phyloP scores from a whole-genome alignment of 2,329 filamentous ascomycete genomes.

The Bimuria novae-zelandiae region DNA sequence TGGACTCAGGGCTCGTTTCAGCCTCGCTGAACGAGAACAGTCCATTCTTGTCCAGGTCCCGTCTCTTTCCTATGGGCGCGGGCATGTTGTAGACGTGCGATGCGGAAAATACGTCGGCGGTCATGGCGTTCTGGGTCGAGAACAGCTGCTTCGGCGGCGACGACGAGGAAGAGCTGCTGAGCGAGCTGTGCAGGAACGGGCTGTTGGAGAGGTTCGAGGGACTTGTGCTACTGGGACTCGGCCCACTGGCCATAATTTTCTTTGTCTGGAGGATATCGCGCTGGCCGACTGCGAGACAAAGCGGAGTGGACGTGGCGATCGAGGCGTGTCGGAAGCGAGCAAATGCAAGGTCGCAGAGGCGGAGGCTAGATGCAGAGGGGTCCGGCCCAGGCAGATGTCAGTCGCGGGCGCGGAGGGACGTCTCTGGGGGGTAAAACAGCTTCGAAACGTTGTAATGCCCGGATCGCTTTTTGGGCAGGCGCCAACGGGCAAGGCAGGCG shows the following conservation, averaged over 20 bases:
- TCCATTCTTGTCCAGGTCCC: slow-evolving; percentile 43
- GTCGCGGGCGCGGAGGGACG: slow-evolving; percentile 18
- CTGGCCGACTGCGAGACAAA: slow-evolving; percentile 39
- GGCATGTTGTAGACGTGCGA: slow-evolving; percentile 47
- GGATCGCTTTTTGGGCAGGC: slow-evolving; percentile 17
- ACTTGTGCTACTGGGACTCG: slow-evolving; percentile 49
- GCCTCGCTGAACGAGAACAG: slow-evolving; percentile 44
- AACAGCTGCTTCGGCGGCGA: slow-evolving; percentile 44
- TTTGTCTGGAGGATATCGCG: slow-evolving; percentile 38
- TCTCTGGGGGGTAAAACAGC: slow-evolving; percentile 38
- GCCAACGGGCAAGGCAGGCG: slow-evolving; percentile 17
- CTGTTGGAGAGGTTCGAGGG: slow-evolving; percentile 47
- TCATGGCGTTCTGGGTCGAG: slow-evolving; percentile 44
- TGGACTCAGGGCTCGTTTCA: slow-evolving; percentile 31
- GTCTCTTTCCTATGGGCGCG: slow-evolving; percentile 49
- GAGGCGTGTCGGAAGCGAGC: slow-evolving; percentile 25
- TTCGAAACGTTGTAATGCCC: slow-evolving; percentile 43
- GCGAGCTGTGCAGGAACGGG: slow-evolving; percentile 45
- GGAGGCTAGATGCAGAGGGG: slow-evolving; percentile 25
- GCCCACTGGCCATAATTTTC: slow-evolving; percentile 47
- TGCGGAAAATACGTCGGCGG: slow-evolving; percentile 47
- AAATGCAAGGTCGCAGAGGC: slow-evolving; percentile 21
- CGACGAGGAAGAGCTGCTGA: slow-evolving; percentile 48
- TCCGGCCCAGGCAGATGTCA: slow-evolving; percentile 22
- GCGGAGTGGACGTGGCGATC: slow-evolving; percentile 23